Evolutionary conservation across 2,329 filamentous ascomycete species (phyloP), one percentile per base, ranked within the genome.

Genomic region (Nemania diffusa): DNA sequence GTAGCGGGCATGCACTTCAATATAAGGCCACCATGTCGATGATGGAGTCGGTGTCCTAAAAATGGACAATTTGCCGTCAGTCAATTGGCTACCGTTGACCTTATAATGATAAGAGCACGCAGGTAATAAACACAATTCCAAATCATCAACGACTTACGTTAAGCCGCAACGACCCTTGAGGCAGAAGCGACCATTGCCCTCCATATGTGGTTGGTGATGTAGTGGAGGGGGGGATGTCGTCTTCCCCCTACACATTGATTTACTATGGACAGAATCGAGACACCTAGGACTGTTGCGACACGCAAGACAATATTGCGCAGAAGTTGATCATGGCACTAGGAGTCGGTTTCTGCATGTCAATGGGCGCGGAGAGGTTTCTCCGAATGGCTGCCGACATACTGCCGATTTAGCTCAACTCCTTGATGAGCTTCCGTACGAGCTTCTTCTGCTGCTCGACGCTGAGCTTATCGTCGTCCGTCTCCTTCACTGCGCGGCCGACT

Each of bases 401-500:
- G 20, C 62, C 64, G 50, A 61, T 65, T 82, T 79, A 86, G 71
- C 81, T 84, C 76, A 86, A 76, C 65, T 87, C 85, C 80, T 86
- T 91, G 77, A 92, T 79, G 70, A 91, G 78, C 78, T 84, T 89
- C 75, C 85, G 88, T 17, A 92, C 91, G 66, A 92, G 76, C 77
- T 90, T 92, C 80, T 84, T 89, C 81, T 95, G 92, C 68, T 85
- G 87, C 56, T 91, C 89, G 34, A 89, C 81, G 2, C 82, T 85
- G 70, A 93, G 80, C 2, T 82, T 82, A 61, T 86, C 85, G 75
- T 91, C 86, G 77, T 98, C 94, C n/a, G 91, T 91, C 77, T 92
- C 88, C 74, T 87, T 86, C 55, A 99, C 82, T 50, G 93, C 92
- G 72, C 88, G 88, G 0, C 94, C 95, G 63, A 98, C 92, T 0